phyloP scores from a whole-genome alignment of 1,284 basidiomycete species.

The Farysia itapuensis region DNA sequence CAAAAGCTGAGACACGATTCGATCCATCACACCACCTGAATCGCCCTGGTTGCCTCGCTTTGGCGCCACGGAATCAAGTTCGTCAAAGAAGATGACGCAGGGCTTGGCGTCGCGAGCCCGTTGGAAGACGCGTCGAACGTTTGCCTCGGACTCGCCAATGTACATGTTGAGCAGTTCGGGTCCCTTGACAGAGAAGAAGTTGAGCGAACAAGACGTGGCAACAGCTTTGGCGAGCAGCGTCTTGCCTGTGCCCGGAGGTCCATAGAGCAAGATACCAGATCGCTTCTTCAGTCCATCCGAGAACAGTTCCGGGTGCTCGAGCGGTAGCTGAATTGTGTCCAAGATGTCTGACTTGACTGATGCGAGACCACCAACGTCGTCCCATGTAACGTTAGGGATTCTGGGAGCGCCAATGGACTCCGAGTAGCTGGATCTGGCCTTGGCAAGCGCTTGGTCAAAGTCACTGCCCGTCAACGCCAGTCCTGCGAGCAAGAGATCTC shows the following conservation, averaged over 20 bases:
- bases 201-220: slow-evolving; percentile 66
- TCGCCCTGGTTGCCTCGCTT: slow-evolving; percentile 63
- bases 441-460: slow-evolving; percentile 73
- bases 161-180: slow-evolving; percentile 64
- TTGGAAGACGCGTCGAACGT: slow-evolving; percentile 62
- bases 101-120: slow-evolving; percentile 62
- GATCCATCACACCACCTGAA: slow-evolving; percentile 63
- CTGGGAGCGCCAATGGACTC: slow-evolving; percentile 94
- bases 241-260: slow-evolving; percentile 63
- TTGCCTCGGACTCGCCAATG: slow-evolving; percentile 63
- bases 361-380: slow-evolving; percentile 91
- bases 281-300: slow-evolving; percentile 90
- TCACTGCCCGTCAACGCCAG: slow-evolving; percentile 70
- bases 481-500: slow-evolving; percentile 62
- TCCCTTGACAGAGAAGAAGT: slow-evolving; percentile 64
- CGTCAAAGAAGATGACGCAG: slow-evolving; percentile 64
- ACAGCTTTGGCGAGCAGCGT: slow-evolving; percentile 66
- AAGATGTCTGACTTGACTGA: slow-evolving; percentile 89
- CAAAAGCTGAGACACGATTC: slow-evolving; percentile 62
- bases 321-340: slow-evolving; percentile 92
- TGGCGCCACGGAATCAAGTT: slow-evolving; percentile 63
- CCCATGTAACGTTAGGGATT: slow-evolving; percentile 95
- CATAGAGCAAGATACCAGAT: slow-evolving; percentile 68
- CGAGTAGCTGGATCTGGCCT: slow-evolving; percentile 78
- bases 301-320: slow-evolving; percentile 93